A percentile compares a stretch with the other conserved stretches of the same genome.
phyloP scores from a whole-genome alignment of 129 eudicot genomes.

The Lonicera japonica region DNA sequence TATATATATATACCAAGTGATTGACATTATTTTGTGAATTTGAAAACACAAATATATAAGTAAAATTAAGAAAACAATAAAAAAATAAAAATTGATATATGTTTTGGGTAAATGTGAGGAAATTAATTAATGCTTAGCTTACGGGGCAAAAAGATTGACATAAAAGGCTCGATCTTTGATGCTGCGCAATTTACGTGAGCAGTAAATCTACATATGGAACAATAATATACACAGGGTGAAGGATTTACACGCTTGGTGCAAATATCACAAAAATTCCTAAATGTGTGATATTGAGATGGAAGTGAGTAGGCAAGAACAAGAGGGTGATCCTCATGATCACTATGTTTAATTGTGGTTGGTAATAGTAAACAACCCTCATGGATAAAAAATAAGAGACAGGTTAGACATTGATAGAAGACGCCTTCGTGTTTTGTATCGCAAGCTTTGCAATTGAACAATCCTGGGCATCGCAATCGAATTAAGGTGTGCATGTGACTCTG shows the following conservation, averaged over 20 bases:
- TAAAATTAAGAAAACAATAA: background rate
- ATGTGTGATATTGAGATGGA: background rate
- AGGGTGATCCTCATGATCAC: background rate
- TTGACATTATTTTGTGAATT: background rate
- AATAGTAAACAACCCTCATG: background rate
- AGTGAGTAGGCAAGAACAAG: background rate
- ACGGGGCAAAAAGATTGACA: no score
- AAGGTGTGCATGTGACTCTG: background rate
- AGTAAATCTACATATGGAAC: background rate
- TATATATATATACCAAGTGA: no score
- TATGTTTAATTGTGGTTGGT: background rate
- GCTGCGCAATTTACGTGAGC: background rate
- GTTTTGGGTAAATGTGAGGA: background rate
- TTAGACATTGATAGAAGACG: background rate
- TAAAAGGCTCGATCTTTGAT: background rate
- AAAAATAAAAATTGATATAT: no score
- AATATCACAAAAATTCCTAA: background rate
- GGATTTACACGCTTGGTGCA: background rate
- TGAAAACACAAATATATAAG: background rate
- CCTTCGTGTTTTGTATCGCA: background rate
- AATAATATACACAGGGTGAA: background rate
- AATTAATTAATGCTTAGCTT: background rate
- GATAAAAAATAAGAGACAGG: background rate
- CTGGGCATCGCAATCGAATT: background rate
- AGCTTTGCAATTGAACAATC: background rate